phyloP scores from a whole-genome alignment of 2,329 filamentous ascomycete species.

The Grosmannia penicillata region DNA sequence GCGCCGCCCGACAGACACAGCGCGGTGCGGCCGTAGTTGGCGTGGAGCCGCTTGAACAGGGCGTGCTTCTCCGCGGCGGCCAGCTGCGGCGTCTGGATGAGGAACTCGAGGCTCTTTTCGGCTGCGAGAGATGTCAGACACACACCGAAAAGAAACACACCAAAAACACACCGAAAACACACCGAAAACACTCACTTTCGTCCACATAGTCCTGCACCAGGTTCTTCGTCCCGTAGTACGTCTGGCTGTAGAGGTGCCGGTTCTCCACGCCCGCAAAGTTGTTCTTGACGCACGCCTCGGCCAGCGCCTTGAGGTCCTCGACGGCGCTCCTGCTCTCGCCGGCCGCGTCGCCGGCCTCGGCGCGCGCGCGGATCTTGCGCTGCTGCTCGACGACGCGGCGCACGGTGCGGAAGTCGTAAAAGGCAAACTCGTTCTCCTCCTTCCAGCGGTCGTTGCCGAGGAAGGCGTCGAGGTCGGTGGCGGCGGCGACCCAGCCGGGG shows the following conservation, averaged over 20 bases:
- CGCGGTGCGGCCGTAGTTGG: conserved; percentile 85
- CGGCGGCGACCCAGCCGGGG: conserved; percentile 67
- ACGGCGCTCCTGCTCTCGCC: conserved; percentile 18
- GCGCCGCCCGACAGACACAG: conserved; percentile 88
- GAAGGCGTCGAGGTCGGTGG: conserved; percentile 64
- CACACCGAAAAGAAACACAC: not conserved
- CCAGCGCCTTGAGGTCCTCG: conserved; percentile 53
- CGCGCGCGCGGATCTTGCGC: conserved; percentile 43
- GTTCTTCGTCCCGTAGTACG: conserved; percentile 95
- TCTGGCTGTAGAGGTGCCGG: conserved; percentile 86
- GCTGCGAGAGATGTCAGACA: conserved; percentile 32
- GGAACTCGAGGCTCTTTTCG: conserved; percentile 49
- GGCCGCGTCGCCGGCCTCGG: conserved; percentile 31
- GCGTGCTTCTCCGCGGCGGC: conserved; percentile 58
- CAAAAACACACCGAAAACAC: too few species aligned
- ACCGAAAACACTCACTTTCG: conserved; percentile 37
- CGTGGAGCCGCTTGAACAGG: conserved; percentile 76
- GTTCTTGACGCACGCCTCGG: conserved; percentile 90
- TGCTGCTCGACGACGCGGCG: conserved; percentile 65
- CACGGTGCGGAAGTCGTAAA: conserved; percentile 84
- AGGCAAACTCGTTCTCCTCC: conserved; percentile 58
- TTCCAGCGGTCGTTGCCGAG: conserved; percentile 73
- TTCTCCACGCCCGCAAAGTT: conserved; percentile 96
- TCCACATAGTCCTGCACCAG: conserved; percentile 82
- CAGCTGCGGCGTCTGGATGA: conserved; percentile 54